Percentiles rank a stretch among this genome's conserved stretches.
These are phyloP conservation scores for Jatropha multifida DNA, from an alignment of 441 rosid genomes.

Conservation along the genomic window DNA sequence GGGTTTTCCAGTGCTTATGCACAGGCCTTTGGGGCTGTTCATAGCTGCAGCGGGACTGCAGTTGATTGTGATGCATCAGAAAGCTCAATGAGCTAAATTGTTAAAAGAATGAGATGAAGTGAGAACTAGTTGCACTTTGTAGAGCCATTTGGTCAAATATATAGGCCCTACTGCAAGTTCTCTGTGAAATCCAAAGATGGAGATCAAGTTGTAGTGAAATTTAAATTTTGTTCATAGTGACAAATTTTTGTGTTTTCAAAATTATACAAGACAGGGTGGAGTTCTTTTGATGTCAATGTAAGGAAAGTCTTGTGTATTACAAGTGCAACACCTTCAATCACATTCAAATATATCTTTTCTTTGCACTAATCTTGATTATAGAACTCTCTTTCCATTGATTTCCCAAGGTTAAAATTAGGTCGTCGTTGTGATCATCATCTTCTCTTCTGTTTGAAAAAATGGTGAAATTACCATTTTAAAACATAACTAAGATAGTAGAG, in stretches of 20 bases:
- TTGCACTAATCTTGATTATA: not conserved
- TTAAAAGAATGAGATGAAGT: not conserved
- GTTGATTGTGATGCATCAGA: slow-evolving; percentile 35
- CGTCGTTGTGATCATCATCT: too few species aligned
- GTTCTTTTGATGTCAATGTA: not conserved
- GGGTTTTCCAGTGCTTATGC: slow-evolving; percentile 60
- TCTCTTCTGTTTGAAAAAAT: too few species aligned
- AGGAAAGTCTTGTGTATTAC: not conserved
- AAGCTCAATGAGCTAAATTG: slow-evolving; percentile 27
- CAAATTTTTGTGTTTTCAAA: not conserved
- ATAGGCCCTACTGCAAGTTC: not conserved
- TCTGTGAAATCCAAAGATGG: not conserved
- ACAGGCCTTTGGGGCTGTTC: slow-evolving; percentile 57
- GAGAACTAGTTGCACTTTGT: not conserved
- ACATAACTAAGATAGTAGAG: too few species aligned
- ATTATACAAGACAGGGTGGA: slow-evolving; percentile 4
- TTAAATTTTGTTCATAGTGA: slow-evolving; percentile 13
- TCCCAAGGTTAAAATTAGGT: too few species aligned
- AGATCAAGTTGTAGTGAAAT: not conserved
- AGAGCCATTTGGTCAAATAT: not conserved
- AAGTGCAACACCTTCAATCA: not conserved
- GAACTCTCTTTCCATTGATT: not conserved
- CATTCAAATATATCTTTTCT: not conserved
- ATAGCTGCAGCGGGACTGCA: slow-evolving; percentile 28
- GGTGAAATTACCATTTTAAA: too few species aligned